These are phyloP conservation scores for Paraconiothyrium sp. DNA, from an alignment of 2,329 filamentous ascomycete genomes.

Conservation along the genomic window DNA sequence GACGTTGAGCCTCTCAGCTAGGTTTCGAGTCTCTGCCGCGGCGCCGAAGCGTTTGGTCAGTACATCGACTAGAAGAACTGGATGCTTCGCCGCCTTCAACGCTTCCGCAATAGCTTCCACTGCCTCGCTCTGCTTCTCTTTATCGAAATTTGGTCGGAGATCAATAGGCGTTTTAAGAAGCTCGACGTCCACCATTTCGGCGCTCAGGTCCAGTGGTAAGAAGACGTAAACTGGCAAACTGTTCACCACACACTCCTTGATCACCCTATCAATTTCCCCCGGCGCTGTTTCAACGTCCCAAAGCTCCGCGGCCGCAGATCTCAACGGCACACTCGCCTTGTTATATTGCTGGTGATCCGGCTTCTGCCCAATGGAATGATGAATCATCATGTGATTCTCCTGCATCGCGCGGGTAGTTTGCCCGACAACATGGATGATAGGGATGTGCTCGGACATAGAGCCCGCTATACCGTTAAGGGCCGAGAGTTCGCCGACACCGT, in stretches of 20 bases:
- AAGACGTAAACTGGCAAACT: conserved; percentile 57
- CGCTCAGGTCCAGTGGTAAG: conserved; percentile 54
- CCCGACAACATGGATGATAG: conserved; percentile 58
- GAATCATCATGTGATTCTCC: conserved; percentile 55
- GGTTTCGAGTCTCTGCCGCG: conserved; percentile 39
- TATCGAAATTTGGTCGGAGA: conserved; percentile 38
- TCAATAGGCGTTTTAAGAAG: conserved; percentile 51
- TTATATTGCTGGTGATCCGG: conserved; percentile 56
- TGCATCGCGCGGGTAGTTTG: conserved; percentile 56
- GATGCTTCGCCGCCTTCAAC: conserved; percentile 47
- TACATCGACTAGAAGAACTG: conserved; percentile 52
- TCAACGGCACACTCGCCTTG: conserved; percentile 48
- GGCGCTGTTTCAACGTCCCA: conserved; percentile 52
- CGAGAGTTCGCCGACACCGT: conserved; percentile 64
- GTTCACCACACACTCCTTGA: conserved; percentile 55
- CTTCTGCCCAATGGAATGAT: conserved; percentile 55
- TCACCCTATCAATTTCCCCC: conserved; percentile 55
- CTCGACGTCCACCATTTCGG: conserved; percentile 44
- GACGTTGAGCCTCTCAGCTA: conserved; percentile 48
- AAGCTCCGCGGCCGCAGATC: conserved; percentile 53
- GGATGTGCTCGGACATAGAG: conserved; percentile 55
- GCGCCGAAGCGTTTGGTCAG: conserved; percentile 52
- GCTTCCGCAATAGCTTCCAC: conserved; percentile 45
- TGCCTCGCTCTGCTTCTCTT: conserved; percentile 40
- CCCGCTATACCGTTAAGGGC: conserved; percentile 58